phyloP scores from a whole-genome alignment of 139 green algal species.

The Haematococcus lacustris region DNA sequence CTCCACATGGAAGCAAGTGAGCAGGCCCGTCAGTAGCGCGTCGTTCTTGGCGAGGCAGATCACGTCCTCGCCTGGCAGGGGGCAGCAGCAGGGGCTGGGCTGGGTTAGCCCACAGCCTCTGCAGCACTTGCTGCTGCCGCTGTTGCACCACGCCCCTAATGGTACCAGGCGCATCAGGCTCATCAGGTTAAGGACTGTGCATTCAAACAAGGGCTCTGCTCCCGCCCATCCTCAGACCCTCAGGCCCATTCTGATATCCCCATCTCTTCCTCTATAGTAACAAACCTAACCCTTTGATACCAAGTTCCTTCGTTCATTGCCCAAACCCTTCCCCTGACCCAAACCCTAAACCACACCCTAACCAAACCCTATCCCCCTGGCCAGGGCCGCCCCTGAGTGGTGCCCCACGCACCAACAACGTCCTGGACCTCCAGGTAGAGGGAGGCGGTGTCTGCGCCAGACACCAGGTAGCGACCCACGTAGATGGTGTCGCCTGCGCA shows the following conservation, averaged over 20 bases:
- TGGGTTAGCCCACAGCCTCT: too few species aligned
- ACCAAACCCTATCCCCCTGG: too few species aligned
- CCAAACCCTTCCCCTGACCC: too few species aligned
- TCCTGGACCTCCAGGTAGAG: constrained; percentile 70
- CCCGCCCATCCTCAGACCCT: background rate
- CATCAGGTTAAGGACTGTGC: too few species aligned
- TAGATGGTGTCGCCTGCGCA: constrained; percentile 73
- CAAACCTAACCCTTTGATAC: too few species aligned
- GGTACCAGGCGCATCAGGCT: background rate
- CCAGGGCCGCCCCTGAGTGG: too few species aligned
- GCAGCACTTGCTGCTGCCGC: too few species aligned
- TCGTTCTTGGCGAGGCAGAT: constrained; percentile 65
- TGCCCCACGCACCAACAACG: constrained; percentile 11
- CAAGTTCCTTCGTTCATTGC: too few species aligned
- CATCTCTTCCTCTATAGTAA: background rate
- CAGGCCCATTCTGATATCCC: background rate
- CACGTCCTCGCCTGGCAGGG: constrained; percentile 50
- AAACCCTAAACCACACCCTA: too few species aligned
- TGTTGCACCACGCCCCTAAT: too few species aligned
- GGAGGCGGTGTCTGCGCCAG: constrained; percentile 70
- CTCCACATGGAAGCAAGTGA: constrained; percentile 88
- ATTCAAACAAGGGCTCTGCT: too few species aligned
- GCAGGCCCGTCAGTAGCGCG: constrained; percentile 70
- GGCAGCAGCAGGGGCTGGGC: too few species aligned
- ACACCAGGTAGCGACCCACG: constrained; percentile 77